phyloP scores from a whole-genome alignment of 2,329 filamentous ascomycete genomes.

The Penicillium frequentans region DNA sequence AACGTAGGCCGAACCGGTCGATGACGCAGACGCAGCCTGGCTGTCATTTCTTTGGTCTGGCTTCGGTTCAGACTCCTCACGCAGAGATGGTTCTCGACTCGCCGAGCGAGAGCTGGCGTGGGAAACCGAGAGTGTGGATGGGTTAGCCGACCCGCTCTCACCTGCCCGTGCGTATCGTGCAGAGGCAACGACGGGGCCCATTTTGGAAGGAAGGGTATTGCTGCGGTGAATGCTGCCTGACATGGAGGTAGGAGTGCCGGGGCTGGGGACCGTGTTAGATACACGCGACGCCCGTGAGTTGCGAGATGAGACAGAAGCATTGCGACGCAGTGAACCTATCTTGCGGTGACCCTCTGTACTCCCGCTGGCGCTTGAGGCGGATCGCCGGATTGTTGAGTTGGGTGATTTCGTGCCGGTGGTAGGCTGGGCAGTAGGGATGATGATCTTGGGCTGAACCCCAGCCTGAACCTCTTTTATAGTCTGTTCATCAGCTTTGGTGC shows the following conservation, averaged over 20 bases:
- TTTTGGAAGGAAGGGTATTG: conserved; percentile 91
- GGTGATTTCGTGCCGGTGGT: conserved; percentile 22
- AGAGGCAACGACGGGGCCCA: conserved; percentile 70
- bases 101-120: conserved; percentile 31
- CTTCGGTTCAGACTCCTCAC: conserved; percentile 14
- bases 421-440: neutral
- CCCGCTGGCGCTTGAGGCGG: conserved; percentile 83
- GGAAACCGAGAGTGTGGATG: conserved; percentile 33
- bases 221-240: conserved; percentile 68
- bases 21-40: conserved; percentile 10
- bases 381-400: conserved; percentile 63
- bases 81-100: conserved; percentile 27
- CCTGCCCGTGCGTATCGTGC: conserved; percentile 65
- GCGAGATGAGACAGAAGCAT: conserved; percentile 89
- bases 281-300: conserved; percentile 76
- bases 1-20: conserved; percentile 24
- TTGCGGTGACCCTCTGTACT: conserved; percentile 83
- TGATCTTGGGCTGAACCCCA: conserved; percentile 46
- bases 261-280: conserved; percentile 70
- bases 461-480: conserved; percentile 69
- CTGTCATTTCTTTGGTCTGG: conserved; percentile 5
- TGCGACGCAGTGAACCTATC: conserved; percentile 74
- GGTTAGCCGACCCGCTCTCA: conserved; percentile 51
- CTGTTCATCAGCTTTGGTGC: conserved; percentile 92
- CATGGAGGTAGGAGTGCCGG: conserved; percentile 58